Percentiles rank a stretch among this genome's conserved stretches.
phyloP scores from a whole-genome alignment of 2,329 filamentous ascomycete species.

The Cladophialophora carrionii region DNA sequence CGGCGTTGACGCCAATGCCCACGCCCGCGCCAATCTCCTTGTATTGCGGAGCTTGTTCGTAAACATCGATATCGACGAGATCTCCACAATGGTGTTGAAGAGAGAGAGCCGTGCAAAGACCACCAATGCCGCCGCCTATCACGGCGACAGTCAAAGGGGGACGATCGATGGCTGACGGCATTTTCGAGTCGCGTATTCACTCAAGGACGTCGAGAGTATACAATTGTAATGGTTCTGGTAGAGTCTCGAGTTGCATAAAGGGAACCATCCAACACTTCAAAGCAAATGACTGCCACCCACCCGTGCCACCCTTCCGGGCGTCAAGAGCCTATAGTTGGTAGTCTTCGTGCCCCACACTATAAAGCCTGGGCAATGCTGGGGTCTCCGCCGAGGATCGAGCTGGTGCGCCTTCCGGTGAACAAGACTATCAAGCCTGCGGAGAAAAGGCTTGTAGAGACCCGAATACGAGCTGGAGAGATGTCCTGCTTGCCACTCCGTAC shows the following conservation, averaged over 20 bases:
- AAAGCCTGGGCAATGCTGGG: neutral
- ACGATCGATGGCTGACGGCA: constrained; percentile 16
- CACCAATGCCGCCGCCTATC: constrained; percentile 49
- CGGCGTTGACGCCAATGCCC: constrained; percentile 33
- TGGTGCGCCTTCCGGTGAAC: constrained; percentile 6
- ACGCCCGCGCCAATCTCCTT: constrained; percentile 36
- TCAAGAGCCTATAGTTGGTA: neutral
- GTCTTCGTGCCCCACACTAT: neutral
- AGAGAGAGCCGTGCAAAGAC: constrained; percentile 45
- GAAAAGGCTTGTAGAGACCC: constrained; percentile 2
- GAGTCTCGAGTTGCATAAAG: neutral
- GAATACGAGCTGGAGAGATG: neutral
- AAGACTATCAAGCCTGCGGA: constrained; percentile 11
- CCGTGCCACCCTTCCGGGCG: neutral
- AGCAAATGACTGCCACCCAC: neutral
- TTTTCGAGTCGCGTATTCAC: neutral
- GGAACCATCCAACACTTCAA: neutral
- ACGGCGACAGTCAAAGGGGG: constrained; percentile 43
- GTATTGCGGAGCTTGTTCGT: constrained; percentile 35
- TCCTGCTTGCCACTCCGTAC: neutral
- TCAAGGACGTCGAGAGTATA: neutral
- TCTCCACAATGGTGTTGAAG: constrained; percentile 42
- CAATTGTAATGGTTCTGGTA: neutral
- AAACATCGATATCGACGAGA: constrained; percentile 40
- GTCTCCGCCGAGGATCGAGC: neutral